Percentiles rank a stretch among this genome's conserved stretches.
phyloP scores from a whole-genome alignment of 2,329 filamentous ascomycete species.

The Biscogniauxia mediterranea region DNA sequence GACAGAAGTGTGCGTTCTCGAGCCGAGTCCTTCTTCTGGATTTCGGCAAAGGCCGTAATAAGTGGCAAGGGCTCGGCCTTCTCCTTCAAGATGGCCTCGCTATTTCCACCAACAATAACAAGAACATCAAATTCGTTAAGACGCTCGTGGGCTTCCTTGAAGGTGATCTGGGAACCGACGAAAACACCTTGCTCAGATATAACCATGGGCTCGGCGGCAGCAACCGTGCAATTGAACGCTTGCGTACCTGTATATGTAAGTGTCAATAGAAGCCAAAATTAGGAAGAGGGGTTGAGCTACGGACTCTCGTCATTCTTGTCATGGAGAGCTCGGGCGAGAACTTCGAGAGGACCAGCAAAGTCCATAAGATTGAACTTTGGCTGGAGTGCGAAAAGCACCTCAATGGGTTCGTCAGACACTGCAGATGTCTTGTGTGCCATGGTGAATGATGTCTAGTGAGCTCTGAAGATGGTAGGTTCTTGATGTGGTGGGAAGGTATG shows the following conservation, averaged over 20 bases:
- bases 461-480: slow-evolving; percentile 8
- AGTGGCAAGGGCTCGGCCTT: slow-evolving; percentile 68
- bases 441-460: slow-evolving; percentile 19
- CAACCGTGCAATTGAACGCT: slow-evolving; percentile 59
- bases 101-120: slow-evolving; percentile 71
- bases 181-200: slow-evolving; percentile 63
- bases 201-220: slow-evolving; percentile 52
- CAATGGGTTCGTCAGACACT: slow-evolving; percentile 57
- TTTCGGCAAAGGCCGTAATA: slow-evolving; percentile 73
- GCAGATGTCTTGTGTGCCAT: slow-evolving; percentile 60
- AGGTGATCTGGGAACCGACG: slow-evolving; percentile 72
- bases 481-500: not conserved
- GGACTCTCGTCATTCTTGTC: slow-evolving; percentile 53
- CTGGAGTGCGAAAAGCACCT: slow-evolving; percentile 60
- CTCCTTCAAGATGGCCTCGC: slow-evolving; percentile 61
- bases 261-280: slow-evolving; percentile 14
- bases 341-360: slow-evolving; percentile 55
- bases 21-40: slow-evolving; percentile 75
- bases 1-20: slow-evolving; percentile 80
- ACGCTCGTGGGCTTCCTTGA: slow-evolving; percentile 72
- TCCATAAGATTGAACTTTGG: slow-evolving; percentile 59
- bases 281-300: slow-evolving; percentile 23
- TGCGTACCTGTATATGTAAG: slow-evolving; percentile 43
- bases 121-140: slow-evolving; percentile 78
- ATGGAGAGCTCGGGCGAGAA: slow-evolving; percentile 50